Conservation (phyloP, 148 eudicot species). For the Selenicereus undatus region DNA sequence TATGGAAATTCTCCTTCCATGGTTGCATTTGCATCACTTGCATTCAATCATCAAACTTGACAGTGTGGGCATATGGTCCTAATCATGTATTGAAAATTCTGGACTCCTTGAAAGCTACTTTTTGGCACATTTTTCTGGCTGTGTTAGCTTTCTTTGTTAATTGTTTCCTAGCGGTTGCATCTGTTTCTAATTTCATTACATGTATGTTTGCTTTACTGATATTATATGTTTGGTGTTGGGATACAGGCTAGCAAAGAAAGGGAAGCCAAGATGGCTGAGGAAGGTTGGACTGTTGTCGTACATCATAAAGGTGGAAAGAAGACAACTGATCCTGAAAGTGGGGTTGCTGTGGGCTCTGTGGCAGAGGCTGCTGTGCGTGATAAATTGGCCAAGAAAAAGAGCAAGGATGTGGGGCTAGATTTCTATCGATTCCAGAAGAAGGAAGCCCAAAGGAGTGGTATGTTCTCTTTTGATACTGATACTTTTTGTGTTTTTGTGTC, state of each 20-base stretch:
- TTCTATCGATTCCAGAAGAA: slow-evolving; percentile 90
- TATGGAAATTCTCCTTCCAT: too few species aligned
- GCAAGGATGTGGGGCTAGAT: slow-evolving; percentile 64
- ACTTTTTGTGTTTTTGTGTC: neutral
- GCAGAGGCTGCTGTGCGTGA: slow-evolving; percentile 76
- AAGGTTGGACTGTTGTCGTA: slow-evolving; percentile 91
- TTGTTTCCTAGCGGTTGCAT: neutral
- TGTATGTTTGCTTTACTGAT: neutral
- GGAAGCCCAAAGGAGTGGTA: slow-evolving; percentile 85
- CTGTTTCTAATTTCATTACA: neutral
- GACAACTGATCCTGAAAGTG: slow-evolving; percentile 86
- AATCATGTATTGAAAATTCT: too few species aligned
- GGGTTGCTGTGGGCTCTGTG: slow-evolving; percentile 80
- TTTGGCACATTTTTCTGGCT: neutral
- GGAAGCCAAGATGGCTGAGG: slow-evolving; percentile 68
- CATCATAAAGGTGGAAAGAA: slow-evolving; percentile 89
- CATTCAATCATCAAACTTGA: too few species aligned
- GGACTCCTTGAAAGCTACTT: too few species aligned
- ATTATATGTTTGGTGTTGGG: slow-evolving; percentile 9
- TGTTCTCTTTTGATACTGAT: slow-evolving; percentile 20
- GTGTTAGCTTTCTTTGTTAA: neutral
- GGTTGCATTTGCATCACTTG: too few species aligned
- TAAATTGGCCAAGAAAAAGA: slow-evolving; percentile 70
- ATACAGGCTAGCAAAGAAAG: slow-evolving; percentile 63
- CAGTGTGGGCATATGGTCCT: too few species aligned